Evolutionary conservation across 192 early-diverging fungal species (phyloP).

Genomic region (Umbelopsis sp.): DNA sequence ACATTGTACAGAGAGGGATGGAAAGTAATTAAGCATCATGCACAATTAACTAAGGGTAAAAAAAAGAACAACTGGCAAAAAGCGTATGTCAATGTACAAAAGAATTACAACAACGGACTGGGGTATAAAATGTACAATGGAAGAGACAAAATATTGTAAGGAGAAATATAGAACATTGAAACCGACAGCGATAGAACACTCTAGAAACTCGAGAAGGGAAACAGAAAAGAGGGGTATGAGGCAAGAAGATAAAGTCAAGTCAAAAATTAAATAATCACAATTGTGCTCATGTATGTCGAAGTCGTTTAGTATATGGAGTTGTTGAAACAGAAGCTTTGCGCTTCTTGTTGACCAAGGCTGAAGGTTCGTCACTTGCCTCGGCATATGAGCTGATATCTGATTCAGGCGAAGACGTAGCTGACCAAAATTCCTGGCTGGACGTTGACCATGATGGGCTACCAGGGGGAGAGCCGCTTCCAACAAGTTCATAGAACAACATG

Average conservation of each 20-base stretch:
- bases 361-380: neutral
- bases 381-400: conserved; percentile 17
- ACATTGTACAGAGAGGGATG: no score
- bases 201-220: neutral
- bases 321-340: neutral
- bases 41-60: neutral
- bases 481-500: conserved; percentile 53
- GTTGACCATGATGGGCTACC: conserved; percentile 18
- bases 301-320: neutral
- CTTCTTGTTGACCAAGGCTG: neutral
- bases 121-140: conserved; percentile 7
- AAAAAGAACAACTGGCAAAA: neutral
- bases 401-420: conserved; percentile 17
- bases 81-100: neutral
- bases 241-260: neutral
- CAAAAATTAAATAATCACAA: neutral
- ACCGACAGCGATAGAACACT: neutral
- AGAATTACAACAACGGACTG: neutral
- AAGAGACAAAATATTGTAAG: neutral
- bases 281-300: conserved; percentile 3
- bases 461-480: conserved; percentile 12
- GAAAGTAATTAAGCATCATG: no score
- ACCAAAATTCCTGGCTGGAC: conserved; percentile 17
- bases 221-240: neutral
- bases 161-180: neutral